Conservation (phyloP, 1,139 yeast genomes). For the Candida tropicalis region DNA sequence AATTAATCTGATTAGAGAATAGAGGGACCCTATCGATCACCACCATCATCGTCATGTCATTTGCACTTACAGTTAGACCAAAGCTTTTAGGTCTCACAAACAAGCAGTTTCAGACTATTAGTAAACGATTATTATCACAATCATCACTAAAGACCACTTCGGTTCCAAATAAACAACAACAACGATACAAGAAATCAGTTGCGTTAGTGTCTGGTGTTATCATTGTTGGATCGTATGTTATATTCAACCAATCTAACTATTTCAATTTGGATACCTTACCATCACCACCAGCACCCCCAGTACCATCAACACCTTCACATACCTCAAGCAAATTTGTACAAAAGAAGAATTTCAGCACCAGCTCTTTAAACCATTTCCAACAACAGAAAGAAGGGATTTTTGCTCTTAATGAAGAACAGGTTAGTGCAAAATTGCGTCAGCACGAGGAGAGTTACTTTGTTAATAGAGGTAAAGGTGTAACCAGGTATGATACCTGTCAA, state of each 20-base stretch:
- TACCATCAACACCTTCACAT: constrained; percentile 3
- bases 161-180: constrained; percentile 10
- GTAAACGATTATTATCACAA: constrained; percentile 17
- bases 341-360: constrained; percentile 16
- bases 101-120: constrained; percentile 19
- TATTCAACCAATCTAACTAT: constrained; percentile 45
- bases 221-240: constrained; percentile 47
- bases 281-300: constrained; percentile 16
- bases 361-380: constrained; percentile 46
- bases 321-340: constrained; percentile 5
- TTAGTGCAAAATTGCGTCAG: constrained; percentile 66
- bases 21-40: too few relatives aligned
- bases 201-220: constrained; percentile 49
- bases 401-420: constrained; percentile 72
- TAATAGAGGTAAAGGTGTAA: constrained; percentile 85
- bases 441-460: constrained; percentile 80
- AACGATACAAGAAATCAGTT: constrained; percentile 32
- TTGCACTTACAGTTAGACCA: constrained; percentile 20
- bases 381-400: constrained; percentile 48
- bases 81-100: constrained; percentile 20
- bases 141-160: constrained; percentile 6
- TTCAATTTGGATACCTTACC: constrained; percentile 48
- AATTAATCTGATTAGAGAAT: too few relatives aligned
- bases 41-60: constrained; percentile 14
- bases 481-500: constrained; percentile 89